These are phyloP conservation scores for Pseudogymnoascus sp. DNA, from an alignment of 2,329 filamentous ascomycete genomes.

Conservation along the genomic window DNA sequence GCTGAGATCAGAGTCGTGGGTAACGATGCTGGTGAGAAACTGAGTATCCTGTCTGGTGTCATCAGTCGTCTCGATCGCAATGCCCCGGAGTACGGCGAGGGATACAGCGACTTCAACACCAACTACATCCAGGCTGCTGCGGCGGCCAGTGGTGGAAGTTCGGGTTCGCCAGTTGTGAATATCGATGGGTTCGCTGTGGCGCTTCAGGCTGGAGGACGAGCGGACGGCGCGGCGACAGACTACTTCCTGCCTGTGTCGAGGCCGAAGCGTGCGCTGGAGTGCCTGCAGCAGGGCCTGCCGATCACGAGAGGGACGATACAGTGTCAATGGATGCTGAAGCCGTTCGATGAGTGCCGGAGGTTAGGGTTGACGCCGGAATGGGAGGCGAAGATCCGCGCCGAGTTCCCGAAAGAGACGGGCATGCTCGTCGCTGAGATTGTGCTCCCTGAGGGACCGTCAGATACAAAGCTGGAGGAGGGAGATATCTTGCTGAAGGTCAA, in stretches of 20 bases:
- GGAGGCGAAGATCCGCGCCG: constrained; percentile 75
- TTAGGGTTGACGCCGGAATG: constrained; percentile 76
- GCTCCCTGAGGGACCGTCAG: constrained; percentile 79
- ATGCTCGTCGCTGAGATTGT: constrained; percentile 97
- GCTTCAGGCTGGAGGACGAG: constrained; percentile 85
- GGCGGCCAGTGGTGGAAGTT: constrained; percentile 91
- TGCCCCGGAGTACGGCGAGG: constrained; percentile 94
- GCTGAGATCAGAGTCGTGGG: constrained; percentile 94
- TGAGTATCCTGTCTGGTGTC: constrained; percentile 94
- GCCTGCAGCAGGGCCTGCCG: constrained; percentile 65
- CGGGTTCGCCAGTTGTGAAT: constrained; percentile 96
- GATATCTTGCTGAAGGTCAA: constrained; percentile 93
- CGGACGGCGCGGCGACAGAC: constrained; percentile 91
- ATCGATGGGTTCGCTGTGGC: constrained; percentile 88
- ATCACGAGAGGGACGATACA: constrained; percentile 95
- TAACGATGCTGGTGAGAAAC: constrained; percentile 96
- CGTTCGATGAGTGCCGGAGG: constrained; percentile 92
- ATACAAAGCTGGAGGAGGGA: constrained; percentile 83
- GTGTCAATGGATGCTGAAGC: constrained; percentile 92
- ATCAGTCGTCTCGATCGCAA: constrained; percentile 95
- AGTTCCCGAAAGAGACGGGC: constrained; percentile 87
- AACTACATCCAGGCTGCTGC: constrained; percentile 98
- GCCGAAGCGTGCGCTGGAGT: constrained; percentile 76
- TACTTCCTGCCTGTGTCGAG: constrained; percentile 94
- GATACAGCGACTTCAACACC: constrained; percentile 94